Evolutionary conservation across 345 rosid genomes (phyloP).

Genomic region (Laguncularia racemosa): DNA sequence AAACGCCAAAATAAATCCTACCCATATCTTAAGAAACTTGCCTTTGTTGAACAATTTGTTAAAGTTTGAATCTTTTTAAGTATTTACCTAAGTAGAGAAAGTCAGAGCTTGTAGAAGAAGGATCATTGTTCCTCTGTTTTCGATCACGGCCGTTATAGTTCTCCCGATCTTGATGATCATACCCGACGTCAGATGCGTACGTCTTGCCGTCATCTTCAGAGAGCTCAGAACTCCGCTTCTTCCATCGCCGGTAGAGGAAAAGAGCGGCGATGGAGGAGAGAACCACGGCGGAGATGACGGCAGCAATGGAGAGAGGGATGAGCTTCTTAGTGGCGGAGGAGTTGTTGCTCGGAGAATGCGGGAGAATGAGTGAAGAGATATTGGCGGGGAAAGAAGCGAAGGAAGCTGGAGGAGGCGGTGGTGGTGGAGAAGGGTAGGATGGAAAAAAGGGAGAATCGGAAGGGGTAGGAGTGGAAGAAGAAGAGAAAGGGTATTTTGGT

Average conservation of each 20-base stretch:
- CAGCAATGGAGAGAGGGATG: constrained; percentile 41
- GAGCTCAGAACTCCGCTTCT: constrained; percentile 30
- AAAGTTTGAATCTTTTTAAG: no score
- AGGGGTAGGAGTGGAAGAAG: constrained; percentile 41
- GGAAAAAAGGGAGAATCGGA: constrained; percentile 71
- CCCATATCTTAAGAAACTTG: no score
- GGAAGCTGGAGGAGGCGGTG: constrained; percentile 52
- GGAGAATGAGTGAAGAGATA: constrained; percentile 78
- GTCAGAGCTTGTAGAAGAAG: constrained; percentile 58
- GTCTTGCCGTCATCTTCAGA: constrained; percentile 34
- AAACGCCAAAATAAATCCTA: no score
- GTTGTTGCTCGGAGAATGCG: constrained; percentile 42
- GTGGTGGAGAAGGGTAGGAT: constrained; percentile 57
- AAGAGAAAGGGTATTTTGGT: constrained; percentile 48
- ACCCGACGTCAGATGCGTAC: constrained; percentile 17
- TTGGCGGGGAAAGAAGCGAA: constrained; percentile 92
- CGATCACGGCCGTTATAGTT: constrained; percentile 4
- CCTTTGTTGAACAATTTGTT: no score
- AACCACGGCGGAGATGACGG: constrained; percentile 50
- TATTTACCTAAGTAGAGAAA: constrained; percentile 56
- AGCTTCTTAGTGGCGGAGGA: constrained; percentile 30
- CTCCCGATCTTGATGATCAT: constrained; percentile 9
- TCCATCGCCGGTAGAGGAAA: constrained; percentile 30
- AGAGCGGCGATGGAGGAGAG: constrained; percentile 45
- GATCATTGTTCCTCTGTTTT: constrained; percentile 27